Base-by-base conservation (phyloP, 2,329 filamentous ascomycete genomes). In the Nemania sp. region DNA sequence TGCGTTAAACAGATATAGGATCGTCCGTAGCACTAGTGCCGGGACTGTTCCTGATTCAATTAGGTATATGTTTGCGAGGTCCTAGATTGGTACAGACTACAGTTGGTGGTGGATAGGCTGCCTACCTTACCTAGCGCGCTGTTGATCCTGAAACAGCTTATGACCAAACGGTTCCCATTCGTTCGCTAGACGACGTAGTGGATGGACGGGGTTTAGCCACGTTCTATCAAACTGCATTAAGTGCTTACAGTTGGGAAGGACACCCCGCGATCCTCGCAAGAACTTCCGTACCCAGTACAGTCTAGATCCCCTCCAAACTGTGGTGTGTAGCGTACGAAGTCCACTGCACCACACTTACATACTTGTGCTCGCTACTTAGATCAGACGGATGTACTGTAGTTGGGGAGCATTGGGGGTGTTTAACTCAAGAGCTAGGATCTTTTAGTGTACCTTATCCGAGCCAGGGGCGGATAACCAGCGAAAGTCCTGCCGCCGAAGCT, bases 341-440 rank as follows among this genome's bases (percentile, higher is more conserved):
- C n/a, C n/a, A n/a, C n/a, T n/a, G n/a, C n/a, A n/a, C n/a, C n/a
- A n/a, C n/a, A n/a, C n/a, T n/a, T n/a, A n/a, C n/a, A n/a, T n/a
- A n/a, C n/a, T n/a, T n/a, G n/a, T n/a, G n/a, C n/a, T n/a, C 25
- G 25, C 25, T 29, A 29, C 25, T 7, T 29, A 29, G 4, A 29
- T 7, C 7, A 29, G 25, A 29, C 40, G 15, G 25, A 32, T 43
- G 49, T 37, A 54, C 47, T 35, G 6, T 47, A 59, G n/a, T 48
- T 55, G 35, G 56, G 55, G 46, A 39, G 42, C 42, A n/a, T n/a
- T n/a, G n/a, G n/a, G n/a, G n/a, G n/a, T n/a, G n/a, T n/a, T n/a
- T 56, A 48, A 53, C 20, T 59, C 48, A 60, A 25, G 51, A 13
- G 53, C 43, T n/a, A 39, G 57, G 61, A 46, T 57, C 40, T 50